These are phyloP conservation scores for Striga asiatica DNA, from an alignment of 257 asterid species.

Conservation along the genomic window DNA sequence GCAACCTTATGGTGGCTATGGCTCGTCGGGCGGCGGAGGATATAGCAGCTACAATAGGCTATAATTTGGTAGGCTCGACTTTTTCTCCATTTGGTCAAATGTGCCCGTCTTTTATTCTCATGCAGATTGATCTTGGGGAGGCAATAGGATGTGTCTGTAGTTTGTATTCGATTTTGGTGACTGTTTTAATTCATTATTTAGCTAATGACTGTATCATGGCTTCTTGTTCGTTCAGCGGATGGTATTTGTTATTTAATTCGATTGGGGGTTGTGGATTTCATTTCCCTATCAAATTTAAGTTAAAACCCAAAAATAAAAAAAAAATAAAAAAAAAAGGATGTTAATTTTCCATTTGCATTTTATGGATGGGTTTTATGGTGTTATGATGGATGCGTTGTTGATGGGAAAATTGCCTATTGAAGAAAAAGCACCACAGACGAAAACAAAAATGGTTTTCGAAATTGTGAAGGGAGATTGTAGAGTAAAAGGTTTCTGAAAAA, in stretches of 20 bases:
- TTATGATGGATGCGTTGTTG: too few species aligned
- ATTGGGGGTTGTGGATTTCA: background rate
- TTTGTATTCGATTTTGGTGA: conserved; percentile 9
- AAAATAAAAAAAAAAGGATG: too few species aligned
- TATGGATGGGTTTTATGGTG: too few species aligned
- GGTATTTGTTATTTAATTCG: background rate
- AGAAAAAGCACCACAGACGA: too few species aligned
- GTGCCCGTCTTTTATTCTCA: background rate
- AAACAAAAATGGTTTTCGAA: too few species aligned
- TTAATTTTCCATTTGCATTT: too few species aligned
- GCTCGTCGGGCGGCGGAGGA: conserved; percentile 61
- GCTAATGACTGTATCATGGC: background rate
- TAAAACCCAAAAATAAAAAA: too few species aligned
- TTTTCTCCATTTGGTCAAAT: background rate
- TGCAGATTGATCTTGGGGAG: background rate
- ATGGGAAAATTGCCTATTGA: too few species aligned
- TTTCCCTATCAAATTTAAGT: background rate
- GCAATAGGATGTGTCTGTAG: conserved; percentile 7
- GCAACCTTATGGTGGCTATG: conserved; percentile 43
- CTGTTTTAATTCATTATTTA: conserved; percentile 5
- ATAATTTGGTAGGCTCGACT: conserved; percentile 11
- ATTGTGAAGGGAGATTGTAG: too few species aligned
- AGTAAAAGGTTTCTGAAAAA: too few species aligned
- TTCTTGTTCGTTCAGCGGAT: background rate
- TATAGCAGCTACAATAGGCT: conserved; percentile 48